Base-by-base conservation (phyloP, 2,329 filamentous ascomycete genomes). In the Diatrype stigma region DNA sequence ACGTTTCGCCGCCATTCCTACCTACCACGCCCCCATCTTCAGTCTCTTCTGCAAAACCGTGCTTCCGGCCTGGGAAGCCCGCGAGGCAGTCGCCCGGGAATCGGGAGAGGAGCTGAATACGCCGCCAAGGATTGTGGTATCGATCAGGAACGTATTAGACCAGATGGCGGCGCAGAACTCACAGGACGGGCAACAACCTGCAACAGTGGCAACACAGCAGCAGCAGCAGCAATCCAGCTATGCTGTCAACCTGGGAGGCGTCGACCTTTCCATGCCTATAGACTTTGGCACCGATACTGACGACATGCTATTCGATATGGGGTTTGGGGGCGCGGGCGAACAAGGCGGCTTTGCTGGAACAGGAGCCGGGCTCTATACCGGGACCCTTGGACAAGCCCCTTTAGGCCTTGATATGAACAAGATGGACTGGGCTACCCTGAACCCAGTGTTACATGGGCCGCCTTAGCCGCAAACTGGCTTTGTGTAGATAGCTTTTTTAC, bases 1-100 rank as follows among this genome's bases (percentile, higher is more conserved):
- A 16, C 66, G 74, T n/a, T 52, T 64, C 28, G 42, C 44, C 23
- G 21, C 16, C 21, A 19, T 42, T 8, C 19, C 26, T 3, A 47
- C 22, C 6, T 14, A 28, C 10, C 10, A 44, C 11, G 45, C 21
- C 32, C 35, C 50, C 10, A 6, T 52, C n/a, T 49, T 49, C 26
- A 32, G 42, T 2, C 6, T 52, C 32, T 49, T 49, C 34, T 8
- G 42, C 4, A 40, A 8, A 11, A 42, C 19, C 14, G 28, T 52
- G 5, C 26, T 52, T 8, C 26, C 14, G 10, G 34, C 46, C 42
- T 52, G 50, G 50, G 46, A 52, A 22, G 46, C 35, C 7, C 42
- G 42, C 32, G 46, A 46, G 42, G 46, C 46, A 3, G 37, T 34
- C 3, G 6, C 26, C 32, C 3, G 11, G 16, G 3, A 28, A 11